Evolutionary conservation across 140 eudicot species (phyloP), one percentile per base, ranked within the genome.

Genomic region (Bidens hawaiensis): DNA sequence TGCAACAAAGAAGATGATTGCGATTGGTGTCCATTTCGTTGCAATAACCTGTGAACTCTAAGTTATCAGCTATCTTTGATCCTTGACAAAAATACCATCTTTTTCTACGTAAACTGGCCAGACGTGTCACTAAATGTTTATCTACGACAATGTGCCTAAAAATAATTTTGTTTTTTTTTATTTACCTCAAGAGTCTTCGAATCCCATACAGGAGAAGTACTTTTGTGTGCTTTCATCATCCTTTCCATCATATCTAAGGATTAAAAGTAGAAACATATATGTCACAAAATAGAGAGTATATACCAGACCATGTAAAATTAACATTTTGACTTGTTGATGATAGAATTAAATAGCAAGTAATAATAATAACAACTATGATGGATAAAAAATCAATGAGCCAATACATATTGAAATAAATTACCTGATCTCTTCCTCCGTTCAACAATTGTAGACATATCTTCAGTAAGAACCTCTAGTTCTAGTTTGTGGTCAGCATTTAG

Each of bases 171-270:
- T 60, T 40, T 14, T 43, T 23, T 48, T 1, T n/a, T 28, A 55
- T 63, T n/a, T 60, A 80, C 93, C 93, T 80, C 87, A 46, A 84
- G 82, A 45, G 70, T 64, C 60, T 74, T 59, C 70, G 93, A 80
- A 4, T 77, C 79, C 93, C 93, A 84, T 16, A 81, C 30, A 9
- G 72, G 72, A 17, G 78, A 78, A 68, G 65, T 63, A 65, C 76
- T 68, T 64, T 62, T 65, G 56, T 73, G 87, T 15, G 81, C 75
- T 62, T 50, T 65, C 73, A 70, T 70, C 53, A 70, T 66, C 70
- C 75, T 78, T 56, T 72, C 79, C 28, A 75, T 6, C 62, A 75
- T 64, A 34, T 81, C 87, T 84, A 48, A 46, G 14, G 28, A 48
- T 40, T 26, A 21, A 24, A 25, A 17, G 50, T 14, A 14, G 16